Conservation (phyloP, 495 filamentous ascomycete species). For the Xylaria telfairii region DNA sequence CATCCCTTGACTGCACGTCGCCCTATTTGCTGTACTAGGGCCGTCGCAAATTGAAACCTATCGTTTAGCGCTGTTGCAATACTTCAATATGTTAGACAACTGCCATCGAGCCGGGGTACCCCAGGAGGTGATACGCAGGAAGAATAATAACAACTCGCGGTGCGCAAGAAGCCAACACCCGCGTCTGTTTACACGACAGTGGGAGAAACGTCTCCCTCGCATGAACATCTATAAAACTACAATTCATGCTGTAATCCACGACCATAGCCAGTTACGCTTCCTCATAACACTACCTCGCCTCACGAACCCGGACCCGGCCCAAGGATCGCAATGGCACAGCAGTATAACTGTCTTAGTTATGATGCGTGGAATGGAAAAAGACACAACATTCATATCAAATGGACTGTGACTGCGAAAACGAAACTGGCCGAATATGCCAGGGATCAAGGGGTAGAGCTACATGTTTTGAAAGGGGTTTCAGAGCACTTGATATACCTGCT, state of each 20-base stretch:
- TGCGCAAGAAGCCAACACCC: no score
- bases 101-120: neutral
- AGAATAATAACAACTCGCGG: neutral
- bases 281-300: neutral
- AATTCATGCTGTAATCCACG: neutral
- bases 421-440: neutral
- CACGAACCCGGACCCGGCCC: no score
- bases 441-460: neutral
- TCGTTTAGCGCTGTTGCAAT: neutral
- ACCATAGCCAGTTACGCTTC: neutral
- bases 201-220: neutral
- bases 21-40: neutral
- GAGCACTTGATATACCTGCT: slow-evolving; percentile 2
- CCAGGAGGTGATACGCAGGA: neutral
- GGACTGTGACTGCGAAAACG: neutral
- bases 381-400: neutral
- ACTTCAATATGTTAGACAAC: neutral
- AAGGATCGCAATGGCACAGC: neutral
- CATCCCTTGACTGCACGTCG: neutral
- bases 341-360: neutral
- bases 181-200: neutral
- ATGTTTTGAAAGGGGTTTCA: neutral
- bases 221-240: neutral
- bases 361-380: neutral
- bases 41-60: neutral